These are phyloP conservation scores for Xylaria telfairii DNA, from an alignment of 495 filamentous ascomycete species.

Conservation along the genomic window DNA sequence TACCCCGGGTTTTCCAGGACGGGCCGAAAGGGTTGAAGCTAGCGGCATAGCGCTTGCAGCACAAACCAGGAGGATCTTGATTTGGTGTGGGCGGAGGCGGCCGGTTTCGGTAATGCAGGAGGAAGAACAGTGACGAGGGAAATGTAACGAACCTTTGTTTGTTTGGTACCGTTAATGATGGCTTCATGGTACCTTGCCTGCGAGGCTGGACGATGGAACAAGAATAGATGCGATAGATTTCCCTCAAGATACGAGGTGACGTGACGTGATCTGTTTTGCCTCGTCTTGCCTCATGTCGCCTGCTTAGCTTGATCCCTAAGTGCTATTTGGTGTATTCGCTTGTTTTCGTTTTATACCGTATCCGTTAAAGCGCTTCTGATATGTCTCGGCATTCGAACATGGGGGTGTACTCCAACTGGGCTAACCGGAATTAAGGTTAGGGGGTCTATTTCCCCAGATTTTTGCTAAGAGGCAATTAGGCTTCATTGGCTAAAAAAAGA, in stretches of 20 bases:
- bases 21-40: conserved; percentile 35
- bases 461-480: conserved; percentile 4
- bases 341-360: background rate
- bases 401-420: background rate
- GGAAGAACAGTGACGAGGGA: background rate
- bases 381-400: conserved; percentile 15
- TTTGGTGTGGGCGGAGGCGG: conserved; percentile 18
- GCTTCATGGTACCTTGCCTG: background rate
- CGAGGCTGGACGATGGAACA: conserved; percentile 5
- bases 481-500: conserved; percentile 7
- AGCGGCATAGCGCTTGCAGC: conserved; percentile 20
- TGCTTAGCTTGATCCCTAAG: background rate
- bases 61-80: conserved; percentile 20
- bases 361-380: background rate
- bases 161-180: background rate
- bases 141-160: conserved; percentile 25
- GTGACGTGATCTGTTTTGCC: conserved; percentile 14
- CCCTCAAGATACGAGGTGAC: conserved; percentile 9
- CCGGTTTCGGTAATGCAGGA: conserved; percentile 19
- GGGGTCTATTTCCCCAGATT: conserved; percentile 25
- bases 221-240: conserved; percentile 11
- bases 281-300: conserved; percentile 5
- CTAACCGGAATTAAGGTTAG: conserved; percentile 5
- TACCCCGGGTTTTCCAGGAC: conserved; percentile 35
- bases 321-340: background rate